phyloP scores from a whole-genome alignment of 805 yeast species.

The Ogataea nonfermentans region DNA sequence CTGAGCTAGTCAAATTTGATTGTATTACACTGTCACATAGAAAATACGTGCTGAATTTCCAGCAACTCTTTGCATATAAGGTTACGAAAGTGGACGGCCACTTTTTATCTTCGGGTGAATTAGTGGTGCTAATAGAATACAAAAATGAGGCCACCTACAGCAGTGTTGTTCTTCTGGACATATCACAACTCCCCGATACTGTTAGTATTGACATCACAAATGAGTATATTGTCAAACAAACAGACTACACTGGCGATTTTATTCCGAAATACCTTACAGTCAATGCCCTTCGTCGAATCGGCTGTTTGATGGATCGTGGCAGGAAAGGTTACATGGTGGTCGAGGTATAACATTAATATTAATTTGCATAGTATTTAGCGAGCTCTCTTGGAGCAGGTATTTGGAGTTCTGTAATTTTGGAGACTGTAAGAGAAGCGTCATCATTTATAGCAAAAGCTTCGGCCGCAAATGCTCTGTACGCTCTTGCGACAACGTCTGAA shows the following conservation, averaged over 20 bases:
- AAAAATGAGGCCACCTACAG: neutral
- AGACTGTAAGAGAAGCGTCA: slow-evolving; percentile 16
- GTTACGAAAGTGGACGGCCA: slow-evolving; percentile 12
- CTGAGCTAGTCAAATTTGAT: slow-evolving; percentile 16
- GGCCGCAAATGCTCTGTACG: slow-evolving; percentile 18
- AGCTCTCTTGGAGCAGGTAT: slow-evolving; percentile 14
- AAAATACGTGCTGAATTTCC: slow-evolving; percentile 9
- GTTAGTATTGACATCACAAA: neutral
- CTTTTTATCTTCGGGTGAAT: slow-evolving; percentile 3
- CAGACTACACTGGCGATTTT: slow-evolving; percentile 13
- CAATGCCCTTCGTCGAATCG: slow-evolving; percentile 33
- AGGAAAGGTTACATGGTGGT: slow-evolving; percentile 41
- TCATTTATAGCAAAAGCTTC: slow-evolving; percentile 14
- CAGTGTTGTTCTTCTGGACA: slow-evolving; percentile 3
- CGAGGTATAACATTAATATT: slow-evolving; percentile 15
- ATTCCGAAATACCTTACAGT: slow-evolving; percentile 36
- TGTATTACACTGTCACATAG: slow-evolving; percentile 3
- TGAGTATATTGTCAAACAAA: slow-evolving; percentile 7
- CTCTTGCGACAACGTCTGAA: slow-evolving; percentile 7
- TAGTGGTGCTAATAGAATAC: slow-evolving; percentile 12
- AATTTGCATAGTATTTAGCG: slow-evolving; percentile 9
- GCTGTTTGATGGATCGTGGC: slow-evolving; percentile 41
- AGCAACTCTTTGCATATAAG: neutral
- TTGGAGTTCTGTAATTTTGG: slow-evolving; percentile 9
- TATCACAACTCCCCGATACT: neutral